Evolutionary conservation across 352 stramenopile species (phyloP).

Genomic region (Phytophthora fragariae): DNA sequence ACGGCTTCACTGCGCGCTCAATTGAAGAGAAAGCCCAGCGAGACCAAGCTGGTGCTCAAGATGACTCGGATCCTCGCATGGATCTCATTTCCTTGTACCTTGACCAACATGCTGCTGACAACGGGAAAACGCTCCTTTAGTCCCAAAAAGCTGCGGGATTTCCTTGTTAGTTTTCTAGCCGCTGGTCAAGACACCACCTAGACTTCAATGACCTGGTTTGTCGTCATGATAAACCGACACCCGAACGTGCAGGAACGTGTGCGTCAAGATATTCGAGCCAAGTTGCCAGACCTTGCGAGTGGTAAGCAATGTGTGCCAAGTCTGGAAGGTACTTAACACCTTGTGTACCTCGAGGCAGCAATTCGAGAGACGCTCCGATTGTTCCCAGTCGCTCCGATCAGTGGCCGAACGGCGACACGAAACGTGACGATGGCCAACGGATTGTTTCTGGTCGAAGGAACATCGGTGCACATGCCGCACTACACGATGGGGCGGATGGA

Average conservation of each 20-base stretch:
- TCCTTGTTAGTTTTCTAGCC: conserved; percentile 75
- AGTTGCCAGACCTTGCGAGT: conserved; percentile 53
- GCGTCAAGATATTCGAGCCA: conserved; percentile 40
- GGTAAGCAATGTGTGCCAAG: conserved; percentile 19
- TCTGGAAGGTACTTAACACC: conserved; percentile 39
- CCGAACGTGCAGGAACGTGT: conserved; percentile 48
- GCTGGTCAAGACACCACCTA: conserved; percentile 76
- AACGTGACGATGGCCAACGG: conserved; percentile 64
- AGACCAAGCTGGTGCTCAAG: not conserved
- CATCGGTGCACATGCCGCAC: conserved; percentile 44
- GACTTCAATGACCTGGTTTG: conserved; percentile 63
- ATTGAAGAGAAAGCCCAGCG: conserved; percentile 18
- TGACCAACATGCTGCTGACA: conserved; percentile 33
- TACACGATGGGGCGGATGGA: conserved; percentile 57
- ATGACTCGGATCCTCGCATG: conserved; percentile 10
- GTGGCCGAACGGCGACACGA: conserved; percentile 47
- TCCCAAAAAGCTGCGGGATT: conserved; percentile 67
- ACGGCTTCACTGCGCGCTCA: conserved; percentile 26
- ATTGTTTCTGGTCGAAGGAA: conserved; percentile 49
- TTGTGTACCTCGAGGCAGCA: conserved; percentile 60
- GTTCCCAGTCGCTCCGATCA: conserved; percentile 63
- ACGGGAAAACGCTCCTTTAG: conserved; percentile 24
- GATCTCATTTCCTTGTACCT: conserved; percentile 60
- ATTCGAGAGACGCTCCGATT: conserved; percentile 61
- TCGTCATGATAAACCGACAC: conserved; percentile 69